These are phyloP conservation scores for Pestalotiopsis sp. DNA, from an alignment of 2,329 filamentous ascomycete genomes.

Conservation along the genomic window DNA sequence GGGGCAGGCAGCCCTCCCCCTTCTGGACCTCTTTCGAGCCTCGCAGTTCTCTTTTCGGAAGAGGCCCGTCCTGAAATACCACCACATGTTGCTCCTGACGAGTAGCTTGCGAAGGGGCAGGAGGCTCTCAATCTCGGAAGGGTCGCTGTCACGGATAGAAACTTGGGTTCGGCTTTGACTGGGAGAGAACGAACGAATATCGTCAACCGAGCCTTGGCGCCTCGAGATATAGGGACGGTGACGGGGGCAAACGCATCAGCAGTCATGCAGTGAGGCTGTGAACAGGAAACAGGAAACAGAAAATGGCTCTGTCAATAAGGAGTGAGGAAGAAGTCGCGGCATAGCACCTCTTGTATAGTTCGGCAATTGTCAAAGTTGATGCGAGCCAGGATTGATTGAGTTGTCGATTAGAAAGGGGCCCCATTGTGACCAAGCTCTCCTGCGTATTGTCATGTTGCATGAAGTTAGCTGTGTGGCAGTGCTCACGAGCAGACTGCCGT, in stretches of 20 bases:
- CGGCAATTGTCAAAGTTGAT: background rate
- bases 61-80: conserved; percentile 5
- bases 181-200: background rate
- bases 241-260: background rate
- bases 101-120: background rate
- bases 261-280: conserved; percentile 5
- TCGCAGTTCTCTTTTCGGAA: background rate
- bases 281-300: background rate
- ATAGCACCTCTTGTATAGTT: background rate
- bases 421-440: background rate
- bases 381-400: background rate
- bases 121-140: background rate
- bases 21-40: too few species aligned
- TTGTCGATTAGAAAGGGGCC: background rate
- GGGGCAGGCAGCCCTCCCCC: too few species aligned
- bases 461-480: background rate
- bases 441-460: background rate
- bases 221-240: background rate
- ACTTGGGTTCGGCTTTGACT: background rate
- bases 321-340: background rate
- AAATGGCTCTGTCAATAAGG: background rate
- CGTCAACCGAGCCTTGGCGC: background rate
- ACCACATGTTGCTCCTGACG: conserved; percentile 1
- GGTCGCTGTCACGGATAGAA: conserved; percentile 4
- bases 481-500: background rate